Conservation (phyloP, 306 rosid species). For the Malus asiatica region DNA sequence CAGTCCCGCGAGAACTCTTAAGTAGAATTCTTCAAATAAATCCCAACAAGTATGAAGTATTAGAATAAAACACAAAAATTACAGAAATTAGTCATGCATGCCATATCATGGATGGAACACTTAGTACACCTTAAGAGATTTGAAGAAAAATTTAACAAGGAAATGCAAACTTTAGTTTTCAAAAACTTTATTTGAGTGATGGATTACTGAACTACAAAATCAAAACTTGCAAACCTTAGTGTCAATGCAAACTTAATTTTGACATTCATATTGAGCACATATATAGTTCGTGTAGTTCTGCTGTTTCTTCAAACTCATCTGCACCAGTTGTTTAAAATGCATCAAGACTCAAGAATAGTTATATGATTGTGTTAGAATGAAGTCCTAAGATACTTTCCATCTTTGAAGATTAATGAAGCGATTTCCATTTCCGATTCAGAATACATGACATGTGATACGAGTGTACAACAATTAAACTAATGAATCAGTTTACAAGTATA, state of each 20-base stretch:
- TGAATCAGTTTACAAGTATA: background rate
- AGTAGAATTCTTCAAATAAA: background rate
- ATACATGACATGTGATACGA: too few relatives aligned
- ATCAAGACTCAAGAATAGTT: background rate
- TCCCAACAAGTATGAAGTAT: background rate
- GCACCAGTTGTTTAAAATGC: conserved; percentile 27
- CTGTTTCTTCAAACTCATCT: conserved; percentile 52
- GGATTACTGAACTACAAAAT: background rate
- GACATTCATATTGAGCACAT: conserved; percentile 71
- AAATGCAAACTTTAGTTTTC: background rate
- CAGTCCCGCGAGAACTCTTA: background rate
- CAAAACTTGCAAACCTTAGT: background rate
- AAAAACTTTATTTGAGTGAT: background rate
- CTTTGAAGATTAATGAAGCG: background rate
- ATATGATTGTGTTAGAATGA: background rate
- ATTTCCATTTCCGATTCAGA: background rate
- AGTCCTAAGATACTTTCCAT: background rate
- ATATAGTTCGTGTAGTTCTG: conserved; percentile 43
- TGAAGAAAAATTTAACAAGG: background rate
- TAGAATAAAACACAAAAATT: background rate
- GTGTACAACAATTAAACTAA: background rate
- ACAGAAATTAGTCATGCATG: background rate
- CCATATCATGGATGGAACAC: background rate
- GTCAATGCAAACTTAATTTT: background rate
- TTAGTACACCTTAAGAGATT: background rate